Percentiles rank a stretch among this genome's conserved stretches.
Evolutionary conservation across 805 yeast species (phyloP).

Genomic region (Komagataella pseudopastoris): DNA sequence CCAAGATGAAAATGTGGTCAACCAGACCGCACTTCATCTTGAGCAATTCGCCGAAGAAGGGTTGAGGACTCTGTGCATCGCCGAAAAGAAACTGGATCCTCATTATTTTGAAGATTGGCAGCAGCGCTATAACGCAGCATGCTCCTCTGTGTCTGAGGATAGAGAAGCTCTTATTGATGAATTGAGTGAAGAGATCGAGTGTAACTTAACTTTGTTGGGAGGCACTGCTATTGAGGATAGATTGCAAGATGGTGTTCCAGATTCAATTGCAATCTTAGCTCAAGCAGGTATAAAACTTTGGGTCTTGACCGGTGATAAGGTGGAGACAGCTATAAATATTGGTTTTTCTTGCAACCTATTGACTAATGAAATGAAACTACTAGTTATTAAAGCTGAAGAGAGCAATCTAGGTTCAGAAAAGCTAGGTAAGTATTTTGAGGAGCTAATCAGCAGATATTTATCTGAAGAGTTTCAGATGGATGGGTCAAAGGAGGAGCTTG

Average conservation of each 20-base stretch:
- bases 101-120: slow-evolving; percentile 40
- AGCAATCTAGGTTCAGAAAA: background rate
- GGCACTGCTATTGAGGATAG: slow-evolving; percentile 79
- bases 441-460: slow-evolving; percentile 32
- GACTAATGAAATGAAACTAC: slow-evolving; percentile 52
- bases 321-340: slow-evolving; percentile 75
- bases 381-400: slow-evolving; percentile 27
- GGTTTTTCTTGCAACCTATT: slow-evolving; percentile 69
- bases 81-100: slow-evolving; percentile 35
- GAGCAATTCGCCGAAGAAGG: slow-evolving; percentile 70
- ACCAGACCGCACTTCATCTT: slow-evolving; percentile 47
- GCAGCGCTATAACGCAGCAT: slow-evolving; percentile 40
- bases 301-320: slow-evolving; percentile 76
- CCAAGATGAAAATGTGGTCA: slow-evolving; percentile 28
- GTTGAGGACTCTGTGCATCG: slow-evolving; percentile 62
- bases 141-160: slow-evolving; percentile 35
- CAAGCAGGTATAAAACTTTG: slow-evolving; percentile 70
- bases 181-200: slow-evolving; percentile 48
- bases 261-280: slow-evolving; percentile 49
- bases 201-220: slow-evolving; percentile 43
- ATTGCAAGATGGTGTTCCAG: slow-evolving; percentile 69
- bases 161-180: slow-evolving; percentile 44
- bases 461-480: slow-evolving; percentile 29
- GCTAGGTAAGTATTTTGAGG: slow-evolving; percentile 8
- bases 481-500: slow-evolving; percentile 29